Conservation (phyloP, 2,329 filamentous ascomycete species). For the Aspergillus puulaauensis region DNA sequence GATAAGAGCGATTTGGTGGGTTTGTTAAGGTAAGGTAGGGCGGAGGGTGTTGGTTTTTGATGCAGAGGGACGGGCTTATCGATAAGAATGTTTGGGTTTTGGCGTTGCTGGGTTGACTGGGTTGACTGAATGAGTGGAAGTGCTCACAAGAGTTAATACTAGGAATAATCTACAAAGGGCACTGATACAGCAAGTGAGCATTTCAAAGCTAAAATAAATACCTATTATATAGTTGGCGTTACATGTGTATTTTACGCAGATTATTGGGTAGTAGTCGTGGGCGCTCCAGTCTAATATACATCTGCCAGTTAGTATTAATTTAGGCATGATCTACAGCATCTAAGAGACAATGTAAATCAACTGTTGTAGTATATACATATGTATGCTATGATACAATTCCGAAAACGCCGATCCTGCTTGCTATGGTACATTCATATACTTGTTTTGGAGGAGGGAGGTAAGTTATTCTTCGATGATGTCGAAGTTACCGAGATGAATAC, state of each 20-base stretch:
- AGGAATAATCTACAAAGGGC: no score
- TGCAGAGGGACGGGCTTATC: background rate
- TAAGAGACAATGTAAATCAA: background rate
- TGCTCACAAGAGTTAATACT: no score
- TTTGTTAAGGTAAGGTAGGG: background rate
- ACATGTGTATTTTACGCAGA: no score
- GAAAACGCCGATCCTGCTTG: slow-evolving; percentile 9
- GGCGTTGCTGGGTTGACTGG: background rate
- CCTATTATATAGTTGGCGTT: no score
- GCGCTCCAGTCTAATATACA: no score
- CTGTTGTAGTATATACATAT: slow-evolving; percentile 5
- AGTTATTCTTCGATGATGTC: background rate
- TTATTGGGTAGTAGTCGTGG: no score
- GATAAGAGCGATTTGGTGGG: background rate
- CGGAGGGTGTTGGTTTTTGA: background rate
- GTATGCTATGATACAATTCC: slow-evolving; percentile 4
- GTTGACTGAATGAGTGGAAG: background rate
- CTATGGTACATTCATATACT: slow-evolving; percentile 13
- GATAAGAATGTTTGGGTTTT: background rate
- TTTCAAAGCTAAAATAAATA: no score
- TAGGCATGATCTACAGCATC: background rate
- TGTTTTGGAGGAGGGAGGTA: background rate
- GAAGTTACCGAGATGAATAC: background rate
- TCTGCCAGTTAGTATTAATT: background rate
- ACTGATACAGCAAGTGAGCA: no score